Percentiles rank a stretch among this genome's conserved stretches.
Evolutionary conservation across 176 grass and related monocot species (phyloP).

Genomic region (Luzula sylvatica): DNA sequence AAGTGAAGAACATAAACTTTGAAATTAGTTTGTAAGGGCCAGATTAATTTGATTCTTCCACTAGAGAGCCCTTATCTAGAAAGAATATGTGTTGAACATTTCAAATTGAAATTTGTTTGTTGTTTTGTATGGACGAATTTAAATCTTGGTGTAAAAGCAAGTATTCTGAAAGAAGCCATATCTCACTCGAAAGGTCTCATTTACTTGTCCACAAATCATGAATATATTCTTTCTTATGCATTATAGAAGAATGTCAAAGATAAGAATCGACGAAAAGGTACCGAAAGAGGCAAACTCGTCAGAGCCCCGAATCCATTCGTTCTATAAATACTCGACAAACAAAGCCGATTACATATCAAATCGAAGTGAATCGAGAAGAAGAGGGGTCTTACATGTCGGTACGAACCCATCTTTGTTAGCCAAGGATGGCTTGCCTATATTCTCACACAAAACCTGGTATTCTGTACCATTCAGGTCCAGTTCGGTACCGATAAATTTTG

Average conservation of each 20-base stretch:
- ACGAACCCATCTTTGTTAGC: constrained; percentile 19
- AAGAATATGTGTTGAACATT: constrained; percentile 3
- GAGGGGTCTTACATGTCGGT: constrained; percentile 19
- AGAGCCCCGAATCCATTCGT: not conserved
- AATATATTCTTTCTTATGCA: constrained; percentile 15
- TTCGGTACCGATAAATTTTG: too few species aligned
- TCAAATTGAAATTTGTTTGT: not conserved
- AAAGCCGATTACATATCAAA: constrained; percentile 4
- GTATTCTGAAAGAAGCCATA: constrained; percentile 9
- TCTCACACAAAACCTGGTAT: too few species aligned
- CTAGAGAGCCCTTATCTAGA: constrained; percentile 21
- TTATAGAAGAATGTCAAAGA: not conserved
- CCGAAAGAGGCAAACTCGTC: not conserved
- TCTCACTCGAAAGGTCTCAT: not conserved
- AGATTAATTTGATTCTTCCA: constrained; percentile 22
- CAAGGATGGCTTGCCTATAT: constrained; percentile 34
- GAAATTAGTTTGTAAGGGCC: not conserved
- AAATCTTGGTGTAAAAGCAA: too few species aligned
- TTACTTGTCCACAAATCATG: constrained; percentile 11
- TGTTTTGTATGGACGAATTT: too few species aligned
- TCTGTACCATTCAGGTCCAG: too few species aligned
- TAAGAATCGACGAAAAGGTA: constrained; percentile 12
- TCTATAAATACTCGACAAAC: constrained; percentile 16
- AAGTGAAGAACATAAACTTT: not conserved
- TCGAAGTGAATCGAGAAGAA: not conserved